Percentiles rank a stretch among this genome's conserved stretches.
phyloP scores from a whole-genome alignment of 805 yeast genomes.

The Candida khao-thaluensis region DNA sequence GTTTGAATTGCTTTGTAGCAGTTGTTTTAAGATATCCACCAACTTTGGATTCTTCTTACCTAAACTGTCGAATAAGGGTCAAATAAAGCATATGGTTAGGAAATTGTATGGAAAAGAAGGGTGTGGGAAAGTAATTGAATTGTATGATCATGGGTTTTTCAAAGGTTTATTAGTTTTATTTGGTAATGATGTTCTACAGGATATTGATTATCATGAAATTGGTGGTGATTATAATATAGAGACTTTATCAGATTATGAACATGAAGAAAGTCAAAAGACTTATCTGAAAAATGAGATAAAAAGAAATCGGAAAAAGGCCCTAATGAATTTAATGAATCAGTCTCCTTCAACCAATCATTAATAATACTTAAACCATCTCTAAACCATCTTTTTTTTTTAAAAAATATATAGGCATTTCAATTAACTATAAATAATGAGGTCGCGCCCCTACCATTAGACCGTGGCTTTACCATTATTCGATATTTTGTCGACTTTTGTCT shows the following conservation, averaged over 20 bases:
- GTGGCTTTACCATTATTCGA: conserved; percentile 8
- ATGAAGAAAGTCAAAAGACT: not conserved
- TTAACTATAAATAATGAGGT: too few species aligned
- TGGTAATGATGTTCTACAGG: conserved; percentile 37
- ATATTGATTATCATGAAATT: conserved; percentile 12
- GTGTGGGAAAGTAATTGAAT: conserved; percentile 46
- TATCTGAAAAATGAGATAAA: not conserved
- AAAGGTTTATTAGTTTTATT: conserved; percentile 61
- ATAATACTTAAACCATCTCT: too few species aligned
- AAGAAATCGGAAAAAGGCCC: not conserved
- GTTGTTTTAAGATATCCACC: conserved; percentile 38
- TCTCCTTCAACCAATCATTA: too few species aligned
- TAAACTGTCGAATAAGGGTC: conserved; percentile 53
- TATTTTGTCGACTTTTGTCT: conserved; percentile 11
- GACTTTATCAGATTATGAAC: conserved; percentile 8
- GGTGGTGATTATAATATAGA: conserved; percentile 2
- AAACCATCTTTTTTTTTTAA: too few species aligned
- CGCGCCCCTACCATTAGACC: too few species aligned
- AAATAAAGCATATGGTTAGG: conserved; percentile 47
- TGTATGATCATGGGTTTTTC: conserved; percentile 38
- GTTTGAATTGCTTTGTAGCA: conserved; percentile 43
- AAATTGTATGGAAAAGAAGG: conserved; percentile 45
- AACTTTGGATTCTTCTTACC: conserved; percentile 66
- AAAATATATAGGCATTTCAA: too few species aligned
- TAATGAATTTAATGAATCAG: not conserved